Base-by-base conservation (phyloP, 129 eudicot species). In the Oenanthe sinensis region DNA sequence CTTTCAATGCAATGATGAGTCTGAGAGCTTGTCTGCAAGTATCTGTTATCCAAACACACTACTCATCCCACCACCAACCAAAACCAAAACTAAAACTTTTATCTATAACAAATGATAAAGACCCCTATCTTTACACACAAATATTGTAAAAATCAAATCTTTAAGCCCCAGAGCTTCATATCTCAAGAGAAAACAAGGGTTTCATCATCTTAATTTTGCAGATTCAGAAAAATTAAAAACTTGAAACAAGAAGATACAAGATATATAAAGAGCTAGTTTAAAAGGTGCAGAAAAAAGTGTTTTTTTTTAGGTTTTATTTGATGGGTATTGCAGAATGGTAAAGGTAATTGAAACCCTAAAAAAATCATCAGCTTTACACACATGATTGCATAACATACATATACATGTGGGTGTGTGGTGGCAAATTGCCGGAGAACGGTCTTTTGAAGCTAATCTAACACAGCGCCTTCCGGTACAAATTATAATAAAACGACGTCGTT, bases 1-100 rank as follows among this genome's bases (percentile, higher is more conserved):
- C 98, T 91, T 82, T 94, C 98, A 52, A 94, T 94, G 67, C 96
- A 91, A 84, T 94, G 98, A 83, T 94, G 98, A 70, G 96, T 88
- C 89, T 1, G 98, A 85, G 67, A 93, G 93, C 96, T 91, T 93
- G 70, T 91, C 96, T 74, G 89, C 87, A 79, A 93, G 95, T 69
- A 91, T 86, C 84, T 91, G 87, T 83, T 93, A 96, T 78, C 76
- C 84, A 81, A 91, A 93, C 7, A 88, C 88, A 80, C 98, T 93
- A 93, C 84, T 89, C 98, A 93, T 93, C 88, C 89, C 96, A 33
- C 36, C 36, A 33, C 36, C 36, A 33, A 75, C 79, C 55, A 26
- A 26, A 33, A 75, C 79, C 55, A 26, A 26, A 62, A 22, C 60
- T 28, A 16, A 42, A 12, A 26, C 26, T 37, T 46, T 70, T 60